Evolutionary conservation across 2,329 filamentous ascomycete genomes (phyloP).

Genomic region (Cyanodermella asteris): DNA sequence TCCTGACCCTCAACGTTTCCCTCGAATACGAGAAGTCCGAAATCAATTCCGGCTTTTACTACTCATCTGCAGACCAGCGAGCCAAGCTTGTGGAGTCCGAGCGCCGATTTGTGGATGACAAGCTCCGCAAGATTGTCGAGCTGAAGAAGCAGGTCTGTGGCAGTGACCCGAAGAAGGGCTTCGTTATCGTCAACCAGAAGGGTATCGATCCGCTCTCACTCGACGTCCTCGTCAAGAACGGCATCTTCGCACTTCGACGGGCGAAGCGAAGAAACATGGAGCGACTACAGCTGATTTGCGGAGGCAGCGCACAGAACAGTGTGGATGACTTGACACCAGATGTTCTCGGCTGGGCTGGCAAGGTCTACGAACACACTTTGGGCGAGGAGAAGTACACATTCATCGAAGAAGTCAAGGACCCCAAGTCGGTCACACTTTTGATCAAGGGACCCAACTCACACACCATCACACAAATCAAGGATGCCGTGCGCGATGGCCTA

Average conservation of each 20-base stretch:
- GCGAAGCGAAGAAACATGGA: constrained; percentile 99
- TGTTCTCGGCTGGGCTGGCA: constrained; percentile 81
- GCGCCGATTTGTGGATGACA: constrained; percentile 83
- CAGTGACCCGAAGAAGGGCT: constrained; percentile 77
- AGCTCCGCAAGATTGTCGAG: constrained; percentile 91
- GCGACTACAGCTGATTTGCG: constrained; percentile 82
- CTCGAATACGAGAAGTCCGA: constrained; percentile 98
- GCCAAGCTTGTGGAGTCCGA: constrained; percentile 98
- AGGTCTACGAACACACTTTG: constrained; percentile 90
- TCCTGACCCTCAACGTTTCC: constrained; percentile 87
- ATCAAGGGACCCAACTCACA: constrained; percentile 97
- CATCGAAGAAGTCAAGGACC: constrained; percentile 93
- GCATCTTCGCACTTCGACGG: constrained; percentile 78
- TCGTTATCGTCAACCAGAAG: constrained; percentile 98
- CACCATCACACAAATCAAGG: constrained; percentile 90
- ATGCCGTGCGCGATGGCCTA: constrained; percentile 84
- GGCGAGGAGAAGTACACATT: constrained; percentile 99
- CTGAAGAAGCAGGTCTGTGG: constrained; percentile 96
- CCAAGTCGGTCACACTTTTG: constrained; percentile 89
- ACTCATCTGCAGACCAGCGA: constrained; percentile 86
- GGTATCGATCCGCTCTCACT: constrained; percentile 92
- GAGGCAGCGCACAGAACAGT: constrained; percentile 80
- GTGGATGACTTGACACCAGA: constrained; percentile 81
- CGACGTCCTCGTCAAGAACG: constrained; percentile 93
- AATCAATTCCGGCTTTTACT: constrained; percentile 98